Conservation (phyloP, 352 stramenopile genomes). For the Pilasporangium apinafurcum region DNA sequence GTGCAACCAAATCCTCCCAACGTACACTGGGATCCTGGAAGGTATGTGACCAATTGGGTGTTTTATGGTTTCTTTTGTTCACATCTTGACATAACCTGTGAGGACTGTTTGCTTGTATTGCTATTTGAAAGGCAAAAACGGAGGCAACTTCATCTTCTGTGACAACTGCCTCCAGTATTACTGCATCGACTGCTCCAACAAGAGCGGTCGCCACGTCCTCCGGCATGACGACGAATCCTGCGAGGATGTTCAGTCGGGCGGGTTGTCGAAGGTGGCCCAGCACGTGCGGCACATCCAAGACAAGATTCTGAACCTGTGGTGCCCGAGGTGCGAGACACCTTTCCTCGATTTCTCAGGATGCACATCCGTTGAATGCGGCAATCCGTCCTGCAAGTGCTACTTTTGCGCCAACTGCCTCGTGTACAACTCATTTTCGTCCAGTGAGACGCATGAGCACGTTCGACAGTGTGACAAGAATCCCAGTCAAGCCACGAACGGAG, state of each 20-base stretch:
- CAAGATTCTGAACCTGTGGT: conserved; percentile 16
- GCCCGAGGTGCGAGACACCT: conserved; percentile 10
- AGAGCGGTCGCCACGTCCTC: neutral
- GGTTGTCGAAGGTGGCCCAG: neutral
- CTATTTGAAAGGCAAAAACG: neutral
- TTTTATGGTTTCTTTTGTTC: too few species aligned
- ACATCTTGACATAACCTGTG: too few species aligned
- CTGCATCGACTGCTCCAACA: conserved; percentile 10
- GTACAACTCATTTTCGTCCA: conserved; percentile 8
- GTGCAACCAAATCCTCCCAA: conserved; percentile 14
- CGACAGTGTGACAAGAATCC: conserved; percentile 7
- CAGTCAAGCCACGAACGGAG: neutral
- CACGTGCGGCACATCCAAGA: conserved; percentile 13
- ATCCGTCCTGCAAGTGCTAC: conserved; percentile 7
- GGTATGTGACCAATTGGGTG: too few species aligned
- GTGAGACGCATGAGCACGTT: conserved; percentile 13
- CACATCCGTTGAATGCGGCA: conserved; percentile 17
- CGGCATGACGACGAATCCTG: conserved; percentile 5
- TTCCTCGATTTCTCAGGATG: conserved; percentile 20
- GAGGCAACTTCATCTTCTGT: conserved; percentile 9
- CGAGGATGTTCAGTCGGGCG: conserved; percentile 5
- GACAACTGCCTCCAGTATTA: conserved; percentile 9
- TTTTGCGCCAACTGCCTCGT: conserved; percentile 20
- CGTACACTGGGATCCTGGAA: neutral
- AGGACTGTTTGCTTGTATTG: too few species aligned